Conservation (phyloP, 2,329 filamentous ascomycete species). For the Podosphaera fusca region DNA sequence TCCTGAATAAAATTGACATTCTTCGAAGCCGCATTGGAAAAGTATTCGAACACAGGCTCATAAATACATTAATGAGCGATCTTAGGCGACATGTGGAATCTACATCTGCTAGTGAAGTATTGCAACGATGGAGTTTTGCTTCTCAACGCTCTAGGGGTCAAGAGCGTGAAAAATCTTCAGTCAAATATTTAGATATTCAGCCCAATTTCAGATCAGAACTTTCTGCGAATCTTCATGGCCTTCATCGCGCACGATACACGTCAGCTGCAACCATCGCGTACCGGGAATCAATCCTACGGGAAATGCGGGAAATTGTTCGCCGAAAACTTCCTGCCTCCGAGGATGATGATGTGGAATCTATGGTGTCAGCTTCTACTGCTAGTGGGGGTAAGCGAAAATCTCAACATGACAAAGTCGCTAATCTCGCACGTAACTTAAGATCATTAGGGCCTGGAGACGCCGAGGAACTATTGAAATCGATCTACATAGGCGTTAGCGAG, state of each 20-base stretch:
- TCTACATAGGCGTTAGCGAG: constrained; percentile 77
- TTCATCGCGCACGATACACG: constrained; percentile 49
- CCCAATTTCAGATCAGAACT: constrained; percentile 47
- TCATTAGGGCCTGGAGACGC: constrained; percentile 65
- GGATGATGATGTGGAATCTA: constrained; percentile 70
- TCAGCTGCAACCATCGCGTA: constrained; percentile 64
- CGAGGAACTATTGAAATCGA: constrained; percentile 56
- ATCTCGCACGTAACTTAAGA: constrained; percentile 69
- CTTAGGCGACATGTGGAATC: constrained; percentile 56
- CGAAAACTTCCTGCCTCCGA: constrained; percentile 73
- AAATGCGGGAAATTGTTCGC: constrained; percentile 68
- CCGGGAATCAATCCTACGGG: constrained; percentile 60
- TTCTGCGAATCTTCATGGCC: constrained; percentile 45
- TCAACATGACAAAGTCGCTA: constrained; percentile 63
- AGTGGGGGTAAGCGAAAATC: constrained; percentile 40
- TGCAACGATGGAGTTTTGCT: constrained; percentile 66
- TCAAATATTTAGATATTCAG: constrained; percentile 55
- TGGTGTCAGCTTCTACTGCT: constrained; percentile 63
- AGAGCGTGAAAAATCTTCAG: constrained; percentile 41
- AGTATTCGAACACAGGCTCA: constrained; percentile 62
- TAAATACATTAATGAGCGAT: constrained; percentile 56
- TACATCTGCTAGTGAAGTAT: constrained; percentile 46
- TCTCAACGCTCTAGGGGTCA: constrained; percentile 51
- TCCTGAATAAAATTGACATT: constrained; percentile 52
- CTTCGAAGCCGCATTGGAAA: constrained; percentile 66